These are phyloP conservation scores for Colletotrichum sp. DNA, from an alignment of 2,329 filamentous ascomycete species.

Conservation along the genomic window DNA sequence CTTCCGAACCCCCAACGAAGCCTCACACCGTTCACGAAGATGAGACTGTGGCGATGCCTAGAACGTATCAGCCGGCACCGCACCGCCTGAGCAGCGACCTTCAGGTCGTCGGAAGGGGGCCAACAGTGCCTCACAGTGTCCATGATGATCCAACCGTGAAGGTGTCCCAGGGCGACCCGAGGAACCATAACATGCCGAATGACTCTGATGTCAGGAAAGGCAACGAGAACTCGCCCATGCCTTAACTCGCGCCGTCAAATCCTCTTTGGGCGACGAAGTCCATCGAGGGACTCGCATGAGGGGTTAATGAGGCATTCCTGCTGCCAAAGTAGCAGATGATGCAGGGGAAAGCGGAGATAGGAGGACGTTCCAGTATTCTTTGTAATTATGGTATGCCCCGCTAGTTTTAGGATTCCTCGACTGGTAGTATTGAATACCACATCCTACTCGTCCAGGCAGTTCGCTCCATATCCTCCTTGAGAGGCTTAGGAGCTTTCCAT, in stretches of 20 bases:
- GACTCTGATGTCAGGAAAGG: not conserved
- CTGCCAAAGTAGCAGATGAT: not conserved
- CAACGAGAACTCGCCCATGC: not conserved
- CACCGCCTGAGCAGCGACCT: not conserved
- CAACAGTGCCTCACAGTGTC: not conserved
- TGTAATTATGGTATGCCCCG: not conserved
- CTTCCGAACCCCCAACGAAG: not conserved
- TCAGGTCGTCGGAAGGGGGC: not conserved
- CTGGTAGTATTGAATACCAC: not conserved
- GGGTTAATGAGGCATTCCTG: not conserved
- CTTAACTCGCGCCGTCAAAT: not conserved
- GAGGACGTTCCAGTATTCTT: not conserved
- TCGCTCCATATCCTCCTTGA: not conserved
- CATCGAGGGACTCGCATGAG: not conserved
- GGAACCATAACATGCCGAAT: not conserved
- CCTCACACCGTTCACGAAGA: not conserved
- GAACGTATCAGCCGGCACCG: not conserved
- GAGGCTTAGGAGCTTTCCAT: not conserved
- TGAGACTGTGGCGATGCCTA: not conserved
- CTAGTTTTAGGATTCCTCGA: not conserved
- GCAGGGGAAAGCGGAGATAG: not conserved
- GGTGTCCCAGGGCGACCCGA: not conserved
- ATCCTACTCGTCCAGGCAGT: not conserved
- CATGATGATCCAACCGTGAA: not conserved
- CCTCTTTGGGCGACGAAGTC: not conserved